Evolutionary conservation across 2,329 filamentous ascomycete species (phyloP).

Genomic region (Allantophomopsis cytisporea): DNA sequence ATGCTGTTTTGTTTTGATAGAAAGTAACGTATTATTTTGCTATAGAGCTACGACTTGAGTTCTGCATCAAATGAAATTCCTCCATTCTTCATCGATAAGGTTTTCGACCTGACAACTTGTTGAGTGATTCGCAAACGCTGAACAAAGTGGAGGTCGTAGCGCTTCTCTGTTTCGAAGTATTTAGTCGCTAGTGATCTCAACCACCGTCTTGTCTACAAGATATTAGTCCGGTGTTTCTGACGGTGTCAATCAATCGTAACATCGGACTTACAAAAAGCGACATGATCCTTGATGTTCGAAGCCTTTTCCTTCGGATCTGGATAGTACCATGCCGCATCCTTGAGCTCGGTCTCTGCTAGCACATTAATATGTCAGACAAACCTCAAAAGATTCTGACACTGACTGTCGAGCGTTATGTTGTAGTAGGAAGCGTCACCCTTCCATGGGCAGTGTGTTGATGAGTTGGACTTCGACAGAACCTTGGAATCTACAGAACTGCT

Average conservation of each 20-base stretch:
- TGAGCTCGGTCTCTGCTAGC: constrained; percentile 21
- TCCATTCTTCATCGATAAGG: too few relatives aligned
- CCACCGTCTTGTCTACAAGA: not conserved
- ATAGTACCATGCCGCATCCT: constrained; percentile 33
- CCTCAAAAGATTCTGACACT: constrained; percentile 1
- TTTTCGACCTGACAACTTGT: too few relatives aligned
- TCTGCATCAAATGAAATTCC: too few relatives aligned
- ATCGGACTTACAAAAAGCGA: constrained; percentile 28
- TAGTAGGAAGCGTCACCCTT: constrained; percentile 33
- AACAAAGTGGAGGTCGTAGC: too few relatives aligned
- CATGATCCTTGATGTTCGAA: constrained; percentile 26
- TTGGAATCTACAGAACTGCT: constrained; percentile 22
- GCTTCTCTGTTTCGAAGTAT: too few relatives aligned
- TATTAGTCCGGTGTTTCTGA: not conserved
- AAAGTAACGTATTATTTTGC: too few relatives aligned
- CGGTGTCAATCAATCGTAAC: not conserved
- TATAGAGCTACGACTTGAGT: too few relatives aligned
- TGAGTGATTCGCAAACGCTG: too few relatives aligned
- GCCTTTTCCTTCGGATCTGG: constrained; percentile 24
- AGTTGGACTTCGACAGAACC: constrained; percentile 24
- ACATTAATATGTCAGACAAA: constrained; percentile 1
- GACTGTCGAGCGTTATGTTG: constrained; percentile 26
- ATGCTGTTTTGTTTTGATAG: too few relatives aligned
- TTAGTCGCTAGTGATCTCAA: not conserved
- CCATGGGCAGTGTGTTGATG: constrained; percentile 28